phyloP scores from a whole-genome alignment of 176 grass and related monocot genomes.

The Poa annua region DNA sequence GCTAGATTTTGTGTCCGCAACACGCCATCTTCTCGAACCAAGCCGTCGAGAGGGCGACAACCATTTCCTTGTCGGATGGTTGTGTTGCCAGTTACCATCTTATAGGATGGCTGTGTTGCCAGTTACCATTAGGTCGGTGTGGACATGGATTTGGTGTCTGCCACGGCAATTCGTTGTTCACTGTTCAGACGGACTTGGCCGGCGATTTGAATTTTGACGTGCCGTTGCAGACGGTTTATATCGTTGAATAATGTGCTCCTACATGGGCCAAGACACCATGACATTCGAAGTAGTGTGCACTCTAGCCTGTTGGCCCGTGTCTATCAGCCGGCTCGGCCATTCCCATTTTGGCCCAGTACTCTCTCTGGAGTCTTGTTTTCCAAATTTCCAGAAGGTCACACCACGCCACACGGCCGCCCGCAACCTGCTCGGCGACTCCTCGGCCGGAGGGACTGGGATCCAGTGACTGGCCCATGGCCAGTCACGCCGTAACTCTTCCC shows the following conservation, averaged over 20 bases:
- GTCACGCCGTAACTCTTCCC: too few species aligned
- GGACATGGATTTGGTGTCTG: background rate
- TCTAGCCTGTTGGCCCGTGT: background rate
- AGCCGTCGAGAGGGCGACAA: conserved; percentile 49
- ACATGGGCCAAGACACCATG: background rate
- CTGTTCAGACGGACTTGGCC: background rate
- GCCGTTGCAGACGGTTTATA: background rate
- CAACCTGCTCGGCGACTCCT: background rate
- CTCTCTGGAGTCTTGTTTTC: background rate
- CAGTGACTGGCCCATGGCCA: too few species aligned
- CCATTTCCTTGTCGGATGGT: too few species aligned
- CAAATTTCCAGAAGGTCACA: background rate
- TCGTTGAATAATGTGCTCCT: background rate
- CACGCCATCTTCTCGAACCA: conserved; percentile 46
- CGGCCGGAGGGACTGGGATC: too few species aligned
- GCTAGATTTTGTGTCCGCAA: conserved; percentile 46
- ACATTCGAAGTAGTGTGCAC: background rate
- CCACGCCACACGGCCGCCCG: background rate
- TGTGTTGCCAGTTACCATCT: background rate
- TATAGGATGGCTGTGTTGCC: too few species aligned
- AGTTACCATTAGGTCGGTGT: background rate
- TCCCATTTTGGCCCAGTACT: background rate
- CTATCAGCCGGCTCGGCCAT: background rate
- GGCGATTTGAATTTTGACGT: background rate
- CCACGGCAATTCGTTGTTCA: background rate